Evolutionary conservation across 1,284 basidiomycete species (phyloP).

Genomic region (Cutaneotrichosporon mucoides): DNA sequence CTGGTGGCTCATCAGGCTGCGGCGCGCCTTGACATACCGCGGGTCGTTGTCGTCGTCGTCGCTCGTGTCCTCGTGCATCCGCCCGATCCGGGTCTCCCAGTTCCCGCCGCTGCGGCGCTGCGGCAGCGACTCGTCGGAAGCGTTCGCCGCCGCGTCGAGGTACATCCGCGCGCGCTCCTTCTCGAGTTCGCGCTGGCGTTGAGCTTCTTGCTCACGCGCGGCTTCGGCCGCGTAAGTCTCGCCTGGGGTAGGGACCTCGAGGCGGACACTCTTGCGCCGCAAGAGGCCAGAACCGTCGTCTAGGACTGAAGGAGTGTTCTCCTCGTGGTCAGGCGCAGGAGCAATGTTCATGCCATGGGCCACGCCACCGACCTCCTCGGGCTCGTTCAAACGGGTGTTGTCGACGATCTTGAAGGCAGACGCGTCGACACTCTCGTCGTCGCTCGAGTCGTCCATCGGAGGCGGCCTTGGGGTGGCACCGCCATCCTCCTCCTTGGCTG

Average conservation of each 20-base stretch:
- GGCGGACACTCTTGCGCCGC: slow-evolving; percentile 44
- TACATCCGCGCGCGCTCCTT: slow-evolving; percentile 3
- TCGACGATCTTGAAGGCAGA: slow-evolving; percentile 39
- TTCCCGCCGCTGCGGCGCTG: slow-evolving; percentile 1
- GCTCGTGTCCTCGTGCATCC: slow-evolving; percentile 40
- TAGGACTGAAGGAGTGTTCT: neutral
- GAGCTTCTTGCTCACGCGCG: slow-evolving; percentile 4
- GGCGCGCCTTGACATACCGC: slow-evolving; percentile 33
- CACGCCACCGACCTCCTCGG: neutral
- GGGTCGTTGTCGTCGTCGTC: slow-evolving; percentile 40
- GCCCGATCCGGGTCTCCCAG: slow-evolving; percentile 44
- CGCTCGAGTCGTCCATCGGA: slow-evolving; percentile 23
- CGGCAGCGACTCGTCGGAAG: slow-evolving; percentile 8
- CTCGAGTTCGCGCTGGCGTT: neutral
- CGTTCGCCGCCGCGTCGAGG: slow-evolving; percentile 6
- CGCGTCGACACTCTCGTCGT: slow-evolving; percentile 25
- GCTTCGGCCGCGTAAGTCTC: neutral
- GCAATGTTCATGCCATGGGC: too few species aligned
- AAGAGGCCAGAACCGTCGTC: slow-evolving; percentile 10
- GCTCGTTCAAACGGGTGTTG: slow-evolving; percentile 27
- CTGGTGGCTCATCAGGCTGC: slow-evolving; percentile 8
- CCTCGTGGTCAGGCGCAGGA: neutral
- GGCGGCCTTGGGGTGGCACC: slow-evolving; percentile 8
- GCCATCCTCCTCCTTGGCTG: slow-evolving; percentile 43
- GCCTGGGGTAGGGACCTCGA: slow-evolving; percentile 25